Evolutionary conservation across 768 basidiomycete species (phyloP).

Genomic region (Boletus huronensis): DNA sequence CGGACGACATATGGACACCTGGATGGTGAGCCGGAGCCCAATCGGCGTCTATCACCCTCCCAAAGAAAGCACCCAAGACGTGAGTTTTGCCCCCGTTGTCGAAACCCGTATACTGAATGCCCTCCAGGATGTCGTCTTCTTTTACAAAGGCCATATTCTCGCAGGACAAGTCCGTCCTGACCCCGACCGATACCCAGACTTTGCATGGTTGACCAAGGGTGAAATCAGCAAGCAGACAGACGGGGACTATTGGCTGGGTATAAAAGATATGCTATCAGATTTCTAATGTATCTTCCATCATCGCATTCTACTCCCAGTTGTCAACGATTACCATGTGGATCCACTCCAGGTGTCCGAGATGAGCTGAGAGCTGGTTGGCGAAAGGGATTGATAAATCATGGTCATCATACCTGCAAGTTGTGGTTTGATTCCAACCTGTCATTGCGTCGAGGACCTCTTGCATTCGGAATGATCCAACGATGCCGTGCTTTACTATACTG

Average conservation of each 20-base stretch:
- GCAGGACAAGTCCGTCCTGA: slow-evolving; percentile 76
- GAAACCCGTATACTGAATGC: slow-evolving; percentile 1
- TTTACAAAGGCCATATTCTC: slow-evolving; percentile 92
- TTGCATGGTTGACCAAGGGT: slow-evolving; percentile 93
- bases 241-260: slow-evolving; percentile 65
- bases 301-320: background rate
- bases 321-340: background rate
- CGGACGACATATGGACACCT: slow-evolving; percentile 84
- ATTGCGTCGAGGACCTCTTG: no score
- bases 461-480: no score
- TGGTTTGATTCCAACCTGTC: no score
- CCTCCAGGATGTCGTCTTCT: slow-evolving; percentile 70
- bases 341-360: background rate
- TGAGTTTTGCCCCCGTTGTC: slow-evolving; percentile 15
- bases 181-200: slow-evolving; percentile 57
- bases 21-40: slow-evolving; percentile 92
- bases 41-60: slow-evolving; percentile 71
- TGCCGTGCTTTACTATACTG: no score
- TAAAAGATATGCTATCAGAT: slow-evolving; percentile 82
- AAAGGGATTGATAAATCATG: no score
- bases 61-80: slow-evolving; percentile 36
- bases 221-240: slow-evolving; percentile 77
- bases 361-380: background rate
- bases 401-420: no score
- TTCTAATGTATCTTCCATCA: slow-evolving; percentile 24